Conservation (phyloP, 108 stramenopile species). For the Pseudonitzschia pungens region DNA sequence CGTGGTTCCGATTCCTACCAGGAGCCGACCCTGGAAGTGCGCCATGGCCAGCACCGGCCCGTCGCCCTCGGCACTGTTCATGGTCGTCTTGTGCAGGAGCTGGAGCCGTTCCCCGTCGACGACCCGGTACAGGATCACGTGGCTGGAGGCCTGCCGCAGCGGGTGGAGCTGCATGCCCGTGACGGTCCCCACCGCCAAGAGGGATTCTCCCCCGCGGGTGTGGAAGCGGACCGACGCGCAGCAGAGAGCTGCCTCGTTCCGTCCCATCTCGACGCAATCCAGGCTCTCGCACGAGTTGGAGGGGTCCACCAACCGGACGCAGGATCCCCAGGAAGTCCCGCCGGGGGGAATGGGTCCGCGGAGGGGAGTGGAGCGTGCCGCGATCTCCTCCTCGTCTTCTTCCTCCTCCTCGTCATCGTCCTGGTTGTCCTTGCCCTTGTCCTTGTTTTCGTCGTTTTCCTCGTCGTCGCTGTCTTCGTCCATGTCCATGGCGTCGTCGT, state of each 20-base stretch:
- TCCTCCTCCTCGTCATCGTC: constrained; percentile 5
- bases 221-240: constrained; percentile 90
- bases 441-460: constrained; percentile 45
- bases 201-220: constrained; percentile 90
- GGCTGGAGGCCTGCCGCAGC: constrained; percentile 55
- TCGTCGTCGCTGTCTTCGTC: constrained; percentile 77
- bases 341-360: constrained; percentile 92
- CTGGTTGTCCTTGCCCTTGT: constrained; percentile 60
- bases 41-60: constrained; percentile 81
- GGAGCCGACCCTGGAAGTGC: constrained; percentile 91
- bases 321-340: constrained; percentile 86
- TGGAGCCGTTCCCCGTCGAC: constrained; percentile 85
- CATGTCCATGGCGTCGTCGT: constrained; percentile 66
- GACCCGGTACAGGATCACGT: constrained; percentile 85
- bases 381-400: constrained; percentile 82
- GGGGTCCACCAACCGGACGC: constrained; percentile 92
- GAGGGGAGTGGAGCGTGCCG: constrained; percentile 66
- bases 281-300: constrained; percentile 68
- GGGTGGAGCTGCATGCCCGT: constrained; percentile 90
- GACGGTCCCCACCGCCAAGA: constrained; percentile 94
- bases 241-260: constrained; percentile 93
- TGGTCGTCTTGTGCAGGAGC: constrained; percentile 88
- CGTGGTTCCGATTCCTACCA: constrained; percentile 89
- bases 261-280: constrained; percentile 88
- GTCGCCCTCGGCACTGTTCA: constrained; percentile 45